A percentile compares a stretch with the other conserved stretches of the same genome.
Evolutionary conservation across 352 stramenopile species (phyloP).

Genomic region (Halophytophthora batemanensis): DNA sequence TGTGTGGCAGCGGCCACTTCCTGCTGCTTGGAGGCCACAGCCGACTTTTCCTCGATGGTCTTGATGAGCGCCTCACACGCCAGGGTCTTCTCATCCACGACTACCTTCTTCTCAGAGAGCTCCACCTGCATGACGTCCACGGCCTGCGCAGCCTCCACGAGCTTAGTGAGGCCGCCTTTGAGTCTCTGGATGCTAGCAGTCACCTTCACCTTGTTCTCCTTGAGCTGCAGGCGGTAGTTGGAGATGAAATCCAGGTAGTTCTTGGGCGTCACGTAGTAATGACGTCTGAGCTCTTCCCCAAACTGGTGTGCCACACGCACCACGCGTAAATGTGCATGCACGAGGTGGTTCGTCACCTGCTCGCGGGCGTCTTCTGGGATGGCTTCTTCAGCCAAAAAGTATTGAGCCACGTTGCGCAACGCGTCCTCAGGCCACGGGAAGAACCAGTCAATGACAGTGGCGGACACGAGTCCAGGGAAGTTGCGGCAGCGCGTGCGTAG

Average conservation of each 20-base stretch:
- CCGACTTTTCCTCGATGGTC: constrained; percentile 93
- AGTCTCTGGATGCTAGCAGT: constrained; percentile 88
- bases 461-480: constrained; percentile 92
- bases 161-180: constrained; percentile 91
- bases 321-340: constrained; percentile 90
- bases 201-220: constrained; percentile 89
- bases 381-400: constrained; percentile 91
- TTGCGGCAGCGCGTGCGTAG: constrained; percentile 93
- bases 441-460: constrained; percentile 96
- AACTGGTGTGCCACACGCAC: constrained; percentile 90
- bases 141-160: constrained; percentile 90
- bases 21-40: constrained; percentile 90
- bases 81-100: constrained; percentile 94
- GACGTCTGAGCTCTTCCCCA: constrained; percentile 85
- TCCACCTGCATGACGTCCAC: constrained; percentile 95
- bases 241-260: constrained; percentile 96
- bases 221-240: constrained; percentile 91
- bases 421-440: constrained; percentile 94
- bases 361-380: constrained; percentile 84
- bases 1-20: constrained; percentile 89
- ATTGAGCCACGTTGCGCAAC: constrained; percentile 90
- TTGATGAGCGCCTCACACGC: constrained; percentile 93
- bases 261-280: constrained; percentile 97
- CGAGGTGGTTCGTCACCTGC: constrained; percentile 86
- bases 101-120: constrained; percentile 92